Evolutionary conservation across 495 filamentous ascomycete species (phyloP), one percentile per base, ranked within the genome.

Genomic region (Cetradonia linearis): DNA sequence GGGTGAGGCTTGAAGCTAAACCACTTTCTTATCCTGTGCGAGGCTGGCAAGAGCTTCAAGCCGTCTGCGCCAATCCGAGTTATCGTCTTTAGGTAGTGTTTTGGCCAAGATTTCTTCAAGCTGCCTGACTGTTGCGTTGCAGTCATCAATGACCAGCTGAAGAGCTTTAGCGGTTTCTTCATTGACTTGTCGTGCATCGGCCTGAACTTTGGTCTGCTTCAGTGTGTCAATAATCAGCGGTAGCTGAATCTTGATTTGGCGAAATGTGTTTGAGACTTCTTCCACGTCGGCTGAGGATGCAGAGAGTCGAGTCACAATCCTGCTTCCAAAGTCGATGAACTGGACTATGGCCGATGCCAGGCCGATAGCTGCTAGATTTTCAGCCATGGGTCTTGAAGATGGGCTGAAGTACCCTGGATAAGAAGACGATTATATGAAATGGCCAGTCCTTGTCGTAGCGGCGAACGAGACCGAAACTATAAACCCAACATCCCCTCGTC

Each of bases 291-390:
- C 47, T 30, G 66, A 67, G 11, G 66, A 64, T 20, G 73, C 70
- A 5, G 68, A 38, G 3, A 75, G 60, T 18, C 72, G 66, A 27
- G 20, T 47, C 16, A 66, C 31, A 34, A 72, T 60, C 33, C 63
- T 72, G 23, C 67, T 53, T n/a, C 70, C 72, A 33, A 75, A 69
- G 53, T 70, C 67, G 42, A 74, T 59, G 44, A 76, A 70, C 44
- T 70, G 69, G 52, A 72, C 59, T 47, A 76, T 68, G 28, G 67
- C 66, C n/a, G 70, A 66, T 2, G 68, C 69, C 13, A 75, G 55
- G 25, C 68, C 63, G 55, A 71, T 58, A 2, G 65, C 65, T 53
- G 49, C 49, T 23, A 53, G n/a, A 31, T 5, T 28, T 34, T 53
- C 49, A n/a, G 49, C 49, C 49, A 53, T 53, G 5, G 49, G 2